A percentile compares a stretch with the other conserved stretches of the same genome.
Evolutionary conservation across 2,329 filamentous ascomycete genomes (phyloP).

Genomic region (Colletotrichum paranaense): DNA sequence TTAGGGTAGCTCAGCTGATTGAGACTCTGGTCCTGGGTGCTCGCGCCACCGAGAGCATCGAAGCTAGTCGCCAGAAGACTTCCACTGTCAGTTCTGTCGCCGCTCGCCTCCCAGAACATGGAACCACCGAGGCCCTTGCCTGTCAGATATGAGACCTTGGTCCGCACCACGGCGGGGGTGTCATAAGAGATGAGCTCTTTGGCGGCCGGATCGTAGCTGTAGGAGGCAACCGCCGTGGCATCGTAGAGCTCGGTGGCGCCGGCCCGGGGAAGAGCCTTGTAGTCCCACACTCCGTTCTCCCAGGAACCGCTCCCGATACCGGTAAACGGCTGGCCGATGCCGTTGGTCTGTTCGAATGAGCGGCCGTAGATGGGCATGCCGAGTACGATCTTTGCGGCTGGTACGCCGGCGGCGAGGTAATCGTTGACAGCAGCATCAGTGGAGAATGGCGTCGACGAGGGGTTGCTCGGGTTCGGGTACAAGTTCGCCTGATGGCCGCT

Average conservation of each 20-base stretch:
- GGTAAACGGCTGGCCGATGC: slow-evolving; percentile 71
- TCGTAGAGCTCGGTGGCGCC: slow-evolving; percentile 70
- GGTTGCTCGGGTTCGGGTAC: slow-evolving; percentile 63
- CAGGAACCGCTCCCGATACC: slow-evolving; percentile 71
- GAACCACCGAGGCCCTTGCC: slow-evolving; percentile 74
- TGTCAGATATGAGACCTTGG: slow-evolving; percentile 74
- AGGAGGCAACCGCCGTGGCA: slow-evolving; percentile 69
- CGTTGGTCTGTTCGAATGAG: slow-evolving; percentile 75
- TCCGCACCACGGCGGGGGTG: slow-evolving; percentile 64
- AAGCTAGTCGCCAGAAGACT: slow-evolving; percentile 67
- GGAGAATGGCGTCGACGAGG: slow-evolving; percentile 73
- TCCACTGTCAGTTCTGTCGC: slow-evolving; percentile 62
- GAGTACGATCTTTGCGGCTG: slow-evolving; percentile 74
- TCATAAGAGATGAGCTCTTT: slow-evolving; percentile 79
- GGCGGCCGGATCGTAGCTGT: slow-evolving; percentile 71
- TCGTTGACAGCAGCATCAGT: slow-evolving; percentile 73
- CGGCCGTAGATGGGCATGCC: slow-evolving; percentile 85
- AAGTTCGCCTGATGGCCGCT: slow-evolving; percentile 79
- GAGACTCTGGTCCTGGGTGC: slow-evolving; percentile 56
- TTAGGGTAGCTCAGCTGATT: slow-evolving; percentile 68
- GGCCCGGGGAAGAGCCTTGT: slow-evolving; percentile 74
- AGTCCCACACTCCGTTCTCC: slow-evolving; percentile 77
- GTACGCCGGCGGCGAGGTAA: slow-evolving; percentile 70
- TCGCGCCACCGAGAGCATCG: slow-evolving; percentile 34
- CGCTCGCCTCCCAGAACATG: slow-evolving; percentile 88